Evolutionary conservation across 306 rosid species (phyloP), one percentile per base, ranked within the genome.

Genomic region (Begonia masoniana): DNA sequence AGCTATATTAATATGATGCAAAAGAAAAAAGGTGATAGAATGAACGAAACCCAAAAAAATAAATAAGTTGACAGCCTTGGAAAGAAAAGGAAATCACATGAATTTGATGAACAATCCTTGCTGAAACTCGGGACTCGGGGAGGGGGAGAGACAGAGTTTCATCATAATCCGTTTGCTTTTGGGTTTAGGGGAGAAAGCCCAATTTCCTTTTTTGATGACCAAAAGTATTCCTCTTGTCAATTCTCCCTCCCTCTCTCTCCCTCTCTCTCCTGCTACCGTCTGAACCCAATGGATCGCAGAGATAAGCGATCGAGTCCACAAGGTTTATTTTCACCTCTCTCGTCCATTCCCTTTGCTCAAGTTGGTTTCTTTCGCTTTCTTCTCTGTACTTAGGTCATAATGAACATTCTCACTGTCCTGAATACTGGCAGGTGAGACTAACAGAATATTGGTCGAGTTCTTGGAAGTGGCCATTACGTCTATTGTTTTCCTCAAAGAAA

Each of bases 391-490:
- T 13, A 11, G 46, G 13, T 41, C n/a, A 5, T 49, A 17, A 10
- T 43, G 11, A 49, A 50, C 31, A 10, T n/a, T 50, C 42, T 12
- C 3, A 51, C 43, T 35, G 41, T 13, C 41, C 24, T 61, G 19
- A 41, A 11, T 17, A 15, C 51, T 16, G 39, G 68, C 79, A 85
- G 94, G 68, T 48, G 77, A 80, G 51, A 54, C 76, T 41, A 78
- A 74, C 53, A 62, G 72, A 70, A 72, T 85, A 78, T 71, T 89
- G 74, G 76, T 80, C 55, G 95, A 80, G 35, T 89, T 89, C 51
- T 63, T 89, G 75, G 95, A 89, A 61, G 87, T 80, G 53, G 97
- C 94, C 35, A 67, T 89, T 59, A 71, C 87, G 24, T 71, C 68
- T 64, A 61, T 82, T 55, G 82, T 89, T 65, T 80, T 76, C 76